Percentiles rank a stretch among this genome's conserved stretches.
Conservation (phyloP, 257 asterid genomes). For the Solanum gracilifrons region DNA sequence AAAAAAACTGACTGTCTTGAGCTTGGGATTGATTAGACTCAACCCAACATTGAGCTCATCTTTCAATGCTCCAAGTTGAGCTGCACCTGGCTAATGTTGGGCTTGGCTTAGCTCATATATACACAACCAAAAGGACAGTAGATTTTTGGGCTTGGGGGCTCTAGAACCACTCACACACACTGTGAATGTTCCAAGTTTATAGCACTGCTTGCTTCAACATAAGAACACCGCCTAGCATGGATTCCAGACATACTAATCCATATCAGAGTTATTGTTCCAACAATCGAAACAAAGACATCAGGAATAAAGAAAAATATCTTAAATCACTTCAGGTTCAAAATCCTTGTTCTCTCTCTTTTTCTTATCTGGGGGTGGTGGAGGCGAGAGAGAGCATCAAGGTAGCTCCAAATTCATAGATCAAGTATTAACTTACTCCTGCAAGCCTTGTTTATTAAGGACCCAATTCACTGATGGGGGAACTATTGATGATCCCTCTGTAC, state of each 20-base stretch:
- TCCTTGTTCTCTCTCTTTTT: neutral
- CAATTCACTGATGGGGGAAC: slow-evolving; percentile 75
- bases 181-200: neutral
- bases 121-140: neutral
- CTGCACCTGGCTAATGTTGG: neutral
- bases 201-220: neutral
- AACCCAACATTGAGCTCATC: neutral
- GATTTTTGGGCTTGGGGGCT: neutral
- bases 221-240: neutral
- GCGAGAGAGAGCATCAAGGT: neutral
- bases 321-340: neutral
- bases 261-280: neutral
- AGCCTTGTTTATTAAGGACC: neutral
- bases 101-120: neutral
- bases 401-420: neutral
- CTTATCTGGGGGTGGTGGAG: neutral
- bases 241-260: neutral
- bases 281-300: neutral
- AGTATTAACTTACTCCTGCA: slow-evolving; percentile 22
- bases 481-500: slow-evolving; percentile 85
- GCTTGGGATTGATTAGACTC: neutral
- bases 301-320: neutral
- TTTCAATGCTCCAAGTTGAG: neutral
- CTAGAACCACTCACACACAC: neutral
- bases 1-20: neutral